These are phyloP conservation scores for Fusarium buharicum DNA, from an alignment of 2,329 filamentous ascomycete genomes.

Conservation along the genomic window DNA sequence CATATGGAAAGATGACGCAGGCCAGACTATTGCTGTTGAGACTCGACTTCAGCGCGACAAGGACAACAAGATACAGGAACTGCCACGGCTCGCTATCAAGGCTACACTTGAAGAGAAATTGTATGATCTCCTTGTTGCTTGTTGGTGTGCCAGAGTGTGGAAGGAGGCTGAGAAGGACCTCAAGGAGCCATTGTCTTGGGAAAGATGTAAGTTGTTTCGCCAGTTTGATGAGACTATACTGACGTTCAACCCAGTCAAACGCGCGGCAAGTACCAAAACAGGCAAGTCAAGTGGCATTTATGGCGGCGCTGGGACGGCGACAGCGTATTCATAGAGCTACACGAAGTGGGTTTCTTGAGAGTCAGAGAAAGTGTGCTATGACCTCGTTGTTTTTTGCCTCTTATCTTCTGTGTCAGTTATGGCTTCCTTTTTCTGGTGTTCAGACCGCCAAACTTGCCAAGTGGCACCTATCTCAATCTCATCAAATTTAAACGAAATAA, in stretches of 20 bases:
- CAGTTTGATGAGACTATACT: background rate
- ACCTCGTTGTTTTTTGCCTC: too few species aligned
- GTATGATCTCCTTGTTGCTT: slow-evolving; percentile 45
- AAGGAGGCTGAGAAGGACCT: slow-evolving; percentile 40
- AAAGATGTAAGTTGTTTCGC: slow-evolving; percentile 35
- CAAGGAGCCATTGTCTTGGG: slow-evolving; percentile 41
- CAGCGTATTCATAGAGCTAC: too few species aligned
- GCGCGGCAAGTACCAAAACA: slow-evolving; percentile 1
- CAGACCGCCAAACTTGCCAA: too few species aligned
- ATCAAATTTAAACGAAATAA: too few species aligned
- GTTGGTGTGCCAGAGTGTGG: slow-evolving; percentile 47
- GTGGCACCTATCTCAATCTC: too few species aligned
- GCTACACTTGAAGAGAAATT: slow-evolving; percentile 37
- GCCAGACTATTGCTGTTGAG: slow-evolving; percentile 42
- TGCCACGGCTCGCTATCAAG: slow-evolving; percentile 43
- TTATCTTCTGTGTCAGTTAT: too few species aligned
- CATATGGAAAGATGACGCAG: slow-evolving; percentile 41
- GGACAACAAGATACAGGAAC: slow-evolving; percentile 22
- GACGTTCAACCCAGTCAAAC: slow-evolving; percentile 23
- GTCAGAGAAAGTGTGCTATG: too few species aligned
- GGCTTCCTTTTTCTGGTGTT: too few species aligned
- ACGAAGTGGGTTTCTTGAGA: too few species aligned
- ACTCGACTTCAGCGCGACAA: slow-evolving; percentile 36
- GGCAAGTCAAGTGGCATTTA: slow-evolving; percentile 2
- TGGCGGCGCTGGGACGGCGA: background rate